These are phyloP conservation scores for Colletotrichum gloeosporioides DNA, from an alignment of 2,329 filamentous ascomycete genomes.

Conservation along the genomic window DNA sequence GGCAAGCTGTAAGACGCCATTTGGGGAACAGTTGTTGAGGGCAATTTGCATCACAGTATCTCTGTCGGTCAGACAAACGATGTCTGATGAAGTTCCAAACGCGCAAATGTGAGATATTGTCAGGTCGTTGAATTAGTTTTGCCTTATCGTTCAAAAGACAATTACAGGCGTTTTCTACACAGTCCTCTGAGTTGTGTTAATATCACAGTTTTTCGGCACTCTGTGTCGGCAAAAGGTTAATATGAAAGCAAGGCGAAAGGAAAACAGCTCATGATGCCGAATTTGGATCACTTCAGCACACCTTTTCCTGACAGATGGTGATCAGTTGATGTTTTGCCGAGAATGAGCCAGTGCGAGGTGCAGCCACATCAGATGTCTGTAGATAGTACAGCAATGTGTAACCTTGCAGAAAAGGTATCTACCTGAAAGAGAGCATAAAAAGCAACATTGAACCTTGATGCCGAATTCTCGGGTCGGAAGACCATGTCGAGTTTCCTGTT, in stretches of 20 bases:
- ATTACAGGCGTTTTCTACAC: not conserved
- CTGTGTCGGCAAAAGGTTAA: not conserved
- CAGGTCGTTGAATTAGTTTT: not conserved
- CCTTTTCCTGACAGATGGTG: not conserved
- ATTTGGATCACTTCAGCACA: not conserved
- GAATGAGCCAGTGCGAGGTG: not conserved
- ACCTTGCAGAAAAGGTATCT: not conserved
- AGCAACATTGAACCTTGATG: not conserved
- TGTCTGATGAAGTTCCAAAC: not conserved
- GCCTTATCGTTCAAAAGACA: not conserved
- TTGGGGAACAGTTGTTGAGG: not conserved
- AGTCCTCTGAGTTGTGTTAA: not conserved
- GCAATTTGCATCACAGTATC: not conserved
- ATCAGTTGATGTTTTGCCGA: not conserved
- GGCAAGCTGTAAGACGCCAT: not conserved
- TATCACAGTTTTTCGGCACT: not conserved
- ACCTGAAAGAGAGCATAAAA: not conserved
- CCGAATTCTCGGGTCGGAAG: not conserved
- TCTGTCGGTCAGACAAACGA: not conserved
- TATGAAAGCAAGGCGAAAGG: not conserved
- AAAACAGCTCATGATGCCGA: not conserved
- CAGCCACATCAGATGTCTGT: not conserved
- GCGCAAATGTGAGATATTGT: not conserved
- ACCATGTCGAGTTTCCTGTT: not conserved
- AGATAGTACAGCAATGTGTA: not conserved